Conservation (phyloP, 495 filamentous ascomycete species). For the Podospora australis region DNA sequence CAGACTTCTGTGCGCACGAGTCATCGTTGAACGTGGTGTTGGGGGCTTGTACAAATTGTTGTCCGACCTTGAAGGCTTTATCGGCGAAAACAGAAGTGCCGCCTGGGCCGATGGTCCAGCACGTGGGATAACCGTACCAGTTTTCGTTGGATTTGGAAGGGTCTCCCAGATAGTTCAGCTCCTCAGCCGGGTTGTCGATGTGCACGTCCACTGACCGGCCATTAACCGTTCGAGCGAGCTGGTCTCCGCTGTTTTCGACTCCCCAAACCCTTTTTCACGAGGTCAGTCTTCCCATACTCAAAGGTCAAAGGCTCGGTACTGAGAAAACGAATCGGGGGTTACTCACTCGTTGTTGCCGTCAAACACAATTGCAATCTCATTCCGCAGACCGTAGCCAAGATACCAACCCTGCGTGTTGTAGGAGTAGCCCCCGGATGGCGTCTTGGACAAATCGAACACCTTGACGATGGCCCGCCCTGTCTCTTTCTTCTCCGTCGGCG, state of each 20-base stretch:
- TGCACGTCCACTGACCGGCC: conserved; percentile 52
- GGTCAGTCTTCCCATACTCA: too few relatives aligned
- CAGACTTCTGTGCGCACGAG: conserved; percentile 37
- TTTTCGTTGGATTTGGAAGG: conserved; percentile 26
- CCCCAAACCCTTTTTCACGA: too few relatives aligned
- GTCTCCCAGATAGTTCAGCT: conserved; percentile 56
- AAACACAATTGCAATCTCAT: conserved; percentile 57
- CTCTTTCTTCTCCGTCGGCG: conserved; percentile 32
- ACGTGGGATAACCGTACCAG: conserved; percentile 62
- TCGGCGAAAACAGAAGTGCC: conserved; percentile 38
- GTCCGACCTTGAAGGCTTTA: conserved; percentile 40
- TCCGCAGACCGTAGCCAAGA: conserved; percentile 60
- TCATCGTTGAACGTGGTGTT: conserved; percentile 45
- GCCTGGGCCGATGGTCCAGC: conserved; percentile 61
- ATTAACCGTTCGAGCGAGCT: conserved; percentile 29
- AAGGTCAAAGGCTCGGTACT: too few relatives aligned
- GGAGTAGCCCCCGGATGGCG: conserved; percentile 32
- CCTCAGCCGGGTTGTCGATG: conserved; percentile 62
- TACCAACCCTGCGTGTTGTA: conserved; percentile 49
- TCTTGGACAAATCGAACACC: conserved; percentile 51
- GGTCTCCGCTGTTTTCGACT: conserved; percentile 64
- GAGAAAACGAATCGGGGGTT: too few relatives aligned
- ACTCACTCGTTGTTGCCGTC: conserved; percentile 53
- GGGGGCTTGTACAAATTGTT: conserved; percentile 43
- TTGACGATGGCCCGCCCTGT: conserved; percentile 56